Evolutionary conservation across 2,329 filamentous ascomycete species (phyloP).

Genomic region (Scolecobasidium constrictum): DNA sequence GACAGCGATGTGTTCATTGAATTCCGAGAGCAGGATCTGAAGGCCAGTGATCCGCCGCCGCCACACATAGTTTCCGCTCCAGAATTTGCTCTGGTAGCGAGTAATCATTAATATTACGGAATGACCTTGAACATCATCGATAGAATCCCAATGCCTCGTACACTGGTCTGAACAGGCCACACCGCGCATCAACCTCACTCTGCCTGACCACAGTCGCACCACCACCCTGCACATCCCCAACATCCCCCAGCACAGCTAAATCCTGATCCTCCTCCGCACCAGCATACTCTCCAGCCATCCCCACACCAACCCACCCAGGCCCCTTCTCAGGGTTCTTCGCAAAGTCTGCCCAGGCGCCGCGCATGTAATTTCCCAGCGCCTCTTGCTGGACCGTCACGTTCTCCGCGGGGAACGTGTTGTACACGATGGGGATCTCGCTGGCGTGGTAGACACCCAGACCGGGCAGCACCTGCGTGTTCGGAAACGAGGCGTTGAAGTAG

Average conservation of each 20-base stretch:
- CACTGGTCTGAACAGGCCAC: conserved; percentile 15
- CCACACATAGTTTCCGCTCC: too few species aligned
- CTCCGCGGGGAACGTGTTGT: conserved; percentile 17
- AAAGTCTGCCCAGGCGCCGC: conserved; percentile 23
- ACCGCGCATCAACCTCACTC: conserved; percentile 18
- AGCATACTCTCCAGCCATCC: too few species aligned
- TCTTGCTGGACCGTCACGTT: conserved; percentile 21
- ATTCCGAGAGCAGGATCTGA: too few species aligned
- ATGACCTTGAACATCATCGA: too few species aligned
- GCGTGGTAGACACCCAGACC: too few species aligned
- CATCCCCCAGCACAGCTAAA: conserved; percentile 18
- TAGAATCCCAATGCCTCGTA: conserved; percentile 13
- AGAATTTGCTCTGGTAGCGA: too few species aligned
- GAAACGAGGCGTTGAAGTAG: conserved; percentile 24
- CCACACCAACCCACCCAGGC: conserved; percentile 24
- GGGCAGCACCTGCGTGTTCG: conserved; percentile 21
- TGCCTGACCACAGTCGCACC: conserved; percentile 20
- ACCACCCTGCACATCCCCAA: conserved; percentile 14
- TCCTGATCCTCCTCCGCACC: conserved; percentile 4
- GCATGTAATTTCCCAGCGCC: conserved; percentile 21
- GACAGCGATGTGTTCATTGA: too few species aligned
- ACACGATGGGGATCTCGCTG: conserved; percentile 24
- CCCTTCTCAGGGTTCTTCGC: conserved; percentile 24
- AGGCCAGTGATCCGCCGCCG: too few species aligned
- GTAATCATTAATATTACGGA: too few species aligned